phyloP scores from a whole-genome alignment of 345 rosid species.

The Salix brachista region DNA sequence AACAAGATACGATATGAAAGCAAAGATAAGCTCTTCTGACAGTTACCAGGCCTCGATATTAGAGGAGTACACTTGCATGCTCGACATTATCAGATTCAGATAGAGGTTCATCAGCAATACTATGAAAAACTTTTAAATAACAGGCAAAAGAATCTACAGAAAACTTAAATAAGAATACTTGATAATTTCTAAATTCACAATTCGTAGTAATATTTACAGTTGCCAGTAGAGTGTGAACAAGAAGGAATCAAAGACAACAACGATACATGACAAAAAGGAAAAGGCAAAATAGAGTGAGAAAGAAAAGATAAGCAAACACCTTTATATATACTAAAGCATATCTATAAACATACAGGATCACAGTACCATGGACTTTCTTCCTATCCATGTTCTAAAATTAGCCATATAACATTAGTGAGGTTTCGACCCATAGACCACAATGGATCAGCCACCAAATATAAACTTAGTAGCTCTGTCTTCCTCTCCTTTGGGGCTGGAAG shows the following conservation, averaged over 20 bases:
- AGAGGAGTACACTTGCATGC: not conserved
- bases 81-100: not conserved
- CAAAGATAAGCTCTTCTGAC: not conserved
- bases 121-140: not conserved
- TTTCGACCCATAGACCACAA: constrained; percentile 21
- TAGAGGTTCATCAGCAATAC: not conserved
- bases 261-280: not conserved
- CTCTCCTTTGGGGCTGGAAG: constrained; percentile 28
- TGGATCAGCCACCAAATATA: constrained; percentile 30
- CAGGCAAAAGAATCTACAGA: not conserved
- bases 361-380: constrained; percentile 30
- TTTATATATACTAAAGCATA: constrained; percentile 23
- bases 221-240: constrained; percentile 12
- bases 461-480: constrained; percentile 29
- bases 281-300: not conserved
- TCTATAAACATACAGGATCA: constrained; percentile 32
- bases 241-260: not conserved
- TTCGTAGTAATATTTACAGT: constrained; percentile 31
- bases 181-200: not conserved
- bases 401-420: constrained; percentile 37
- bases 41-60: not conserved
- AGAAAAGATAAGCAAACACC: constrained; percentile 25
- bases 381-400: constrained; percentile 41
- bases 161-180: not conserved
- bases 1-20: not conserved